These are phyloP conservation scores for Coemansia sp. DNA, from an alignment of 192 early-diverging fungal species.

Conservation along the genomic window DNA sequence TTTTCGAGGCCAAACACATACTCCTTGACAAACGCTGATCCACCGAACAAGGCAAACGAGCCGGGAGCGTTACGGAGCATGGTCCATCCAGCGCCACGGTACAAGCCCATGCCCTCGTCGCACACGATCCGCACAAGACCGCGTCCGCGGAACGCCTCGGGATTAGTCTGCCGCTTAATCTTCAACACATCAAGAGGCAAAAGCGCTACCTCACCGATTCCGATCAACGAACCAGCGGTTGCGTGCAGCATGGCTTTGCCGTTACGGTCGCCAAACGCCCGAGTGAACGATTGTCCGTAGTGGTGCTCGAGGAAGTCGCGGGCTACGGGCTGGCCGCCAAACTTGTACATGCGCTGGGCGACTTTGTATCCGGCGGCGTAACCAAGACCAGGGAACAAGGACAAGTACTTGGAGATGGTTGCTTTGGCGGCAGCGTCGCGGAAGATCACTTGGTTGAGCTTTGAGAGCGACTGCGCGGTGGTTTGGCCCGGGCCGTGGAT, in stretches of 20 bases:
- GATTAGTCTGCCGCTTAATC: constrained; percentile 97
- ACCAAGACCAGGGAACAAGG: constrained; percentile 96
- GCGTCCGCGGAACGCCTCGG: constrained; percentile 83
- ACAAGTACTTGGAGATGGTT: constrained; percentile 81
- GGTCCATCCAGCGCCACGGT: constrained; percentile 96
- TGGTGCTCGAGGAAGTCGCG: constrained; percentile 88
- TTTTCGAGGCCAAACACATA: constrained; percentile 86
- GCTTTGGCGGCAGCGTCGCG: constrained; percentile 77
- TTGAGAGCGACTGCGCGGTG: constrained; percentile 62
- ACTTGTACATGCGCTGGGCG: constrained; percentile 97
- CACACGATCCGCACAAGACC: constrained; percentile 72
- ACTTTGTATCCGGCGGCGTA: constrained; percentile 99
- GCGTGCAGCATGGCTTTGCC: constrained; percentile 98
- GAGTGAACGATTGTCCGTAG: constrained; percentile 73
- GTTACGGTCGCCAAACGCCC: constrained; percentile 88
- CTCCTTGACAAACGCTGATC: constrained; percentile 92
- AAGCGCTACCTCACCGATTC: constrained; percentile 96
- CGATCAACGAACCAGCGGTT: constrained; percentile 94
- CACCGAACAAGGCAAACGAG: constrained; percentile 95
- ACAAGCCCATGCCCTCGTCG: constrained; percentile 90
- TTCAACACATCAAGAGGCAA: constrained; percentile 97
- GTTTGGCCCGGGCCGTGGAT: constrained; percentile 71
- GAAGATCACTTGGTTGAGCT: constrained; percentile 87
- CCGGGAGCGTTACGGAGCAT: constrained; percentile 97
- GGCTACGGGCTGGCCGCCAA: constrained; percentile 95